Percentiles rank a stretch among this genome's conserved stretches.
Conservation (phyloP, 352 stramenopile species). For the Phytophthora europaea region DNA sequence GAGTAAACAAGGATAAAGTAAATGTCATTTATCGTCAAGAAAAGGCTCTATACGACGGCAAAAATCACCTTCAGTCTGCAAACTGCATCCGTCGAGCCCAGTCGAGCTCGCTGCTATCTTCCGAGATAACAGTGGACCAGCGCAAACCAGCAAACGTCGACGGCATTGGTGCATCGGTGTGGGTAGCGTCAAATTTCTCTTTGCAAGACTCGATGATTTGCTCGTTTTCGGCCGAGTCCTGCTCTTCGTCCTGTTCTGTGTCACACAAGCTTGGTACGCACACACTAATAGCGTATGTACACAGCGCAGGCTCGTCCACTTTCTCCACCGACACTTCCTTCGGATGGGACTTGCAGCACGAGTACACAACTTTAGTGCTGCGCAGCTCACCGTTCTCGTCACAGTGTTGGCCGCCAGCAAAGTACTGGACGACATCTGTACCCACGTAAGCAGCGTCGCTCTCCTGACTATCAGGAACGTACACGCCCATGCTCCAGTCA, state of each 20-base stretch:
- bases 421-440: conserved; percentile 77
- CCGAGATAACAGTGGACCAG: conserved; percentile 84
- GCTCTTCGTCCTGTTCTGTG: conserved; percentile 37
- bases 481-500: conserved; percentile 89
- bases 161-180: conserved; percentile 38
- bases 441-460: conserved; percentile 30
- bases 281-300: conserved; percentile 81
- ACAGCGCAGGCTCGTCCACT: conserved; percentile 85
- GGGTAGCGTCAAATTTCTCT: conserved; percentile 50
- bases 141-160: conserved; percentile 74
- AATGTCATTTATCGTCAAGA: conserved; percentile 34
- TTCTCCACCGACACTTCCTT: conserved; percentile 66
- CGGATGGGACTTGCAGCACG: conserved; percentile 78
- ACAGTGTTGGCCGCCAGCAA: conserved; percentile 79
- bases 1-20: conserved; percentile 30
- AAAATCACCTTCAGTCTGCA: conserved; percentile 33
- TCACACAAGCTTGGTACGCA: conserved; percentile 84
- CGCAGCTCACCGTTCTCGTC: conserved; percentile 86
- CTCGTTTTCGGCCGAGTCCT: conserved; percentile 41
- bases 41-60: conserved; percentile 17
- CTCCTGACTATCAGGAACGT: conserved; percentile 44
- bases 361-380: conserved; percentile 79
- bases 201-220: conserved; percentile 64
- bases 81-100: conserved; percentile 82
- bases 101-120: conserved; percentile 89